A percentile compares a stretch with the other conserved stretches of the same genome.
Evolutionary conservation across 1,284 basidiomycete genomes (phyloP).

Genomic region (Ceratobasidium sp.): DNA sequence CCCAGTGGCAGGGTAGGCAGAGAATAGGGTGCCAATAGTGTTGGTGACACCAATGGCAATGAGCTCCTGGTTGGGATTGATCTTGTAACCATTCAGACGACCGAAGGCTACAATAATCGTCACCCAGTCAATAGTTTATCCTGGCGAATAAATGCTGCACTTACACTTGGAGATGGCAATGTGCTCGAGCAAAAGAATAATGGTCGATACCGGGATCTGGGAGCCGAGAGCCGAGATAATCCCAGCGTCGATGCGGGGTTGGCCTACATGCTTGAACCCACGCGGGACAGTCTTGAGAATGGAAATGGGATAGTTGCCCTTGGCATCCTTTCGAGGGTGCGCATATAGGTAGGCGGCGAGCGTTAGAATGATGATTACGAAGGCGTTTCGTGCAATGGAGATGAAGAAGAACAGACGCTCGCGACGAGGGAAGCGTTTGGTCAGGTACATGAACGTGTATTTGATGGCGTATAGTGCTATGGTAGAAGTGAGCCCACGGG

Average conservation of each 20-base stretch:
- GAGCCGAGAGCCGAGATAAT: slow-evolving; percentile 74
- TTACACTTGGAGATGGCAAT: slow-evolving; percentile 92
- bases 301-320: slow-evolving; percentile 81
- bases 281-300: slow-evolving; percentile 83
- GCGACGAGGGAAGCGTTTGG: slow-evolving; percentile 69
- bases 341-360: slow-evolving; percentile 84
- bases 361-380: slow-evolving; percentile 84
- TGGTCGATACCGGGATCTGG: slow-evolving; percentile 88
- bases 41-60: slow-evolving; percentile 98
- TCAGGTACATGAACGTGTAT: slow-evolving; percentile 63
- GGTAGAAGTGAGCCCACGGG: not conserved
- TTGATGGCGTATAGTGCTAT: slow-evolving; percentile 75
- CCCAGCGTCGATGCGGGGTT: slow-evolving; percentile 66
- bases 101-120: slow-evolving; percentile 75
- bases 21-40: slow-evolving; percentile 81
- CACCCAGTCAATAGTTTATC: slow-evolving; percentile 2
- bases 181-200: slow-evolving; percentile 94
- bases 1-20: slow-evolving; percentile 94
- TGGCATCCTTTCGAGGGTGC: slow-evolving; percentile 58
- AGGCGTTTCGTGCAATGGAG: slow-evolving; percentile 81
- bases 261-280: slow-evolving; percentile 68
- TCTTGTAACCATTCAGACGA: slow-evolving; percentile 94
- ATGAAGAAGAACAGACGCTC: slow-evolving; percentile 89
- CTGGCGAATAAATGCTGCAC: slow-evolving; percentile 46
- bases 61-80: slow-evolving; percentile 96